Evolutionary conservation across 345 rosid genomes (phyloP), one percentile per base, ranked within the genome.

Genomic region (Murraya koenigii): DNA sequence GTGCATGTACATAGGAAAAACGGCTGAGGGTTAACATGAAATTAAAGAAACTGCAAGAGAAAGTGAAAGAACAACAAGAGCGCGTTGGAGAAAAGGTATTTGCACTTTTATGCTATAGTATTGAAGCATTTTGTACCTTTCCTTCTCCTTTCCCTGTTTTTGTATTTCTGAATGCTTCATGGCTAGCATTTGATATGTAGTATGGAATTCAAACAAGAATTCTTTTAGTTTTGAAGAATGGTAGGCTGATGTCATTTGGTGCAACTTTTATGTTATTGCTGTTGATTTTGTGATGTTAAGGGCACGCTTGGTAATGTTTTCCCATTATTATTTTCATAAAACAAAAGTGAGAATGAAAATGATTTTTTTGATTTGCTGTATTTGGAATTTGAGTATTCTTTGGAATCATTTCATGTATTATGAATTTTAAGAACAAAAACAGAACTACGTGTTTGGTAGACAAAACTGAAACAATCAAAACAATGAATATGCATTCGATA

Each of bases 1-100:
- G 15, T 66, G 66, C 44, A 63, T 77, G 55, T 82, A 47, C 77
- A 81, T 83, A 95, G 98, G 98, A 93, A 75, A 95, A 95, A 86
- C 91, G 98, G 71, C 78, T 95, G 78, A 83, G 98, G 80, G 97
- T 95, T 77, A 95, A 95, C 84, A 95, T 89, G 98, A 86, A 94
- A 78, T 74, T 95, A 76, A 91, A 93, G 88, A 95, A 93, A 80
- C 88, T 95, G 38, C 97, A 90, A 66, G 98, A 95, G 81, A 91
- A 91, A 79, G 98, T 93, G 78, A 94, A 89, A 85, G 93, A 93
- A 83, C 98, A 94, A 1, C 97, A 93, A 85, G 98, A 94, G 82
- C 90, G 81, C 82, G 98, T 94, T 38, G 97, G 97, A 66, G 93
- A 90, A 82, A 92, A 85, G 93, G 96, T 81, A 75, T 65, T 82